Percentiles rank a stretch among this genome's conserved stretches.
These are phyloP conservation scores for Auriscalpium vulgare DNA, from an alignment of 768 basidiomycete genomes.

Conservation along the genomic window DNA sequence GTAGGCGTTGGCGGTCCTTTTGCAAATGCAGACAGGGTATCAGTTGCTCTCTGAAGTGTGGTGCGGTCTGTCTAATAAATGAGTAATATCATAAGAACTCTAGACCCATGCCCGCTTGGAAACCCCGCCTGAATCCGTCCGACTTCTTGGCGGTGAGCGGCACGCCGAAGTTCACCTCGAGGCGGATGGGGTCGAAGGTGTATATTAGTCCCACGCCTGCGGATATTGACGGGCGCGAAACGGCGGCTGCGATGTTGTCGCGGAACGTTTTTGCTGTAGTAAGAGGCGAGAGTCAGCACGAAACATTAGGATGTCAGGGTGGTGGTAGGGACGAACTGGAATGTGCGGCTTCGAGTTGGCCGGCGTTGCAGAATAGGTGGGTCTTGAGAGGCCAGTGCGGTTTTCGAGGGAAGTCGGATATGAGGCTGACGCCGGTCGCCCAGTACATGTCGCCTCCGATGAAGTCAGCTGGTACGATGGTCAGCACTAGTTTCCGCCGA, in stretches of 20 bases:
- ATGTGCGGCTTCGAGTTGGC: conserved; percentile 57
- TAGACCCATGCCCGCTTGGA: conserved; percentile 76
- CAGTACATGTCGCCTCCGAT: conserved; percentile 80
- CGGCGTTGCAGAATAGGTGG: conserved; percentile 77
- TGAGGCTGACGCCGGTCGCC: conserved; percentile 66
- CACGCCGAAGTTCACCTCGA: conserved; percentile 84
- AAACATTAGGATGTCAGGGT: not conserved
- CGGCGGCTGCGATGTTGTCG: conserved; percentile 31
- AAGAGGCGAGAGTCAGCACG: not conserved
- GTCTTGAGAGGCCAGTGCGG: conserved; percentile 81
- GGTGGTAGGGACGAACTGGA: conserved; percentile 34
- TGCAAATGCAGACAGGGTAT: too few relatives aligned
- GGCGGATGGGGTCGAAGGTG: conserved; percentile 72
- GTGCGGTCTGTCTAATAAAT: too few relatives aligned
- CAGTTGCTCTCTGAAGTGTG: too few relatives aligned
- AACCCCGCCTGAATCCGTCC: conserved; percentile 60
- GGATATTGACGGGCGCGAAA: conserved; percentile 61
- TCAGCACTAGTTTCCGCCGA: not conserved
- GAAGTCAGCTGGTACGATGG: conserved; percentile 55
- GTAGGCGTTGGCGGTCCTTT: not conserved
- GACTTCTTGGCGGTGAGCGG: conserved; percentile 64
- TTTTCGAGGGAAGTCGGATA: conserved; percentile 65
- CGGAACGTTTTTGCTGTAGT: conserved; percentile 28
- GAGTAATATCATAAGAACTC: conserved; percentile 50
- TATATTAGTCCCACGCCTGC: conserved; percentile 82